These are phyloP conservation scores for Megacollybia platyphylla DNA, from an alignment of 1,284 basidiomycete genomes.

Conservation along the genomic window DNA sequence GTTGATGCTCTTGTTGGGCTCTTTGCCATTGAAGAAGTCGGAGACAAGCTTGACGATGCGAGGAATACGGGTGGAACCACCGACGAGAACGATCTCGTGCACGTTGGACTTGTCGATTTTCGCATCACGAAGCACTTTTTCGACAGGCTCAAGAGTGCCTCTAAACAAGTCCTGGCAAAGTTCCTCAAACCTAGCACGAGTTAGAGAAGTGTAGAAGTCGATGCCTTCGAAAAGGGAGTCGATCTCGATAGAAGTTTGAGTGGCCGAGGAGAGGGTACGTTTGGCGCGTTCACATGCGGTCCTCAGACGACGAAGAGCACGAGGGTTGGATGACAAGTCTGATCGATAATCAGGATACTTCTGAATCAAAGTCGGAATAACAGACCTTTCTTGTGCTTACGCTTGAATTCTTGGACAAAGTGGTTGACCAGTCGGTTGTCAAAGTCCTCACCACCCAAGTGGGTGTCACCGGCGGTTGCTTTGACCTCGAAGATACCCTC, in stretches of 20 bases:
- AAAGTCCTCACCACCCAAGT: constrained; percentile 85
- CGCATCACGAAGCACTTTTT: constrained; percentile 96
- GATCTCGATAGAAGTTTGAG: constrained; percentile 96
- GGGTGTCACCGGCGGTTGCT: constrained; percentile 72
- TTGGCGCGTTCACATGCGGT: constrained; percentile 99
- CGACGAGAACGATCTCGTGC: constrained; percentile 95
- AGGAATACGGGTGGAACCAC: constrained; percentile 98
- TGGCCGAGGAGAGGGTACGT: constrained; percentile 93
- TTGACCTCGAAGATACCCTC: constrained; percentile 73
- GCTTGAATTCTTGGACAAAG: constrained; percentile 14
- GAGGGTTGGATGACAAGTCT: constrained; percentile 86
- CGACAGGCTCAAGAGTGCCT: constrained; percentile 92
- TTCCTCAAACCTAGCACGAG: constrained; percentile 98
- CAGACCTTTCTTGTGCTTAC: constrained; percentile 11
- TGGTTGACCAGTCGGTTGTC: constrained; percentile 84
- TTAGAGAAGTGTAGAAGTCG: constrained; percentile 97
- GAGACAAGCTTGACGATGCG: constrained; percentile 96
- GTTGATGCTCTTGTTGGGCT: constrained; percentile 96
- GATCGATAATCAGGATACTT: not conserved
- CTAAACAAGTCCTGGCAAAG: constrained; percentile 97
- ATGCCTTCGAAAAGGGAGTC: constrained; percentile 97
- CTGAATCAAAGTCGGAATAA: not conserved
- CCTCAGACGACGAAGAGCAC: constrained; percentile 94
- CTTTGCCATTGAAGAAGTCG: constrained; percentile 98
- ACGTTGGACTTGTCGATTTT: constrained; percentile 96